Evolutionary conservation across 2,329 filamentous ascomycete genomes (phyloP).

Genomic region (Elsinoe batatas): DNA sequence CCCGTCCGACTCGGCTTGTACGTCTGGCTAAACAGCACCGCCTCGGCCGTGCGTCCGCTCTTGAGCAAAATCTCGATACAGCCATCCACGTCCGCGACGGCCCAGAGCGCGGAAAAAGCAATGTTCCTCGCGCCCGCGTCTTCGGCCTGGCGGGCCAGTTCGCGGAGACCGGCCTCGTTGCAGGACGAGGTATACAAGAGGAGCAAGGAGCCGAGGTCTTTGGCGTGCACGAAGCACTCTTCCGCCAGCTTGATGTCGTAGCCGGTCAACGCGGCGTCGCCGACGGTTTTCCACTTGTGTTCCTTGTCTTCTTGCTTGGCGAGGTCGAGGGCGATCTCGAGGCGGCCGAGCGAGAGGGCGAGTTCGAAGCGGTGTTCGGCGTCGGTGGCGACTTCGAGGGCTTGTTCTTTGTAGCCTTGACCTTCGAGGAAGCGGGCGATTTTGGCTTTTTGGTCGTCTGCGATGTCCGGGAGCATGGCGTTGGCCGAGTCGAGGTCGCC

Average conservation of each 20-base stretch:
- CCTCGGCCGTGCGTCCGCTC: slow-evolving; percentile 73
- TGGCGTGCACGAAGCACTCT: slow-evolving; percentile 85
- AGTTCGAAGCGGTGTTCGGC: slow-evolving; percentile 95
- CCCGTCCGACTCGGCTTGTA: slow-evolving; percentile 76
- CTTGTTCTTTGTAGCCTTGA: slow-evolving; percentile 92
- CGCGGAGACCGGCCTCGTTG: slow-evolving; percentile 62
- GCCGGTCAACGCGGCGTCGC: slow-evolving; percentile 73
- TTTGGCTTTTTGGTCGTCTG: slow-evolving; percentile 92
- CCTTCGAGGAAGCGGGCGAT: slow-evolving; percentile 95
- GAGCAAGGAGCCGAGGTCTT: slow-evolving; percentile 79
- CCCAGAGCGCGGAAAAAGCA: slow-evolving; percentile 83
- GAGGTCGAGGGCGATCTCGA: slow-evolving; percentile 76
- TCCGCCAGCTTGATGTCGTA: slow-evolving; percentile 86
- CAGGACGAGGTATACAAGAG: slow-evolving; percentile 81
- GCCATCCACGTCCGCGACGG: slow-evolving; percentile 68
- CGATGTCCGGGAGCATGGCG: slow-evolving; percentile 74
- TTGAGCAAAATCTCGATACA: slow-evolving; percentile 71
- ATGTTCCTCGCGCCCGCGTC: slow-evolving; percentile 79
- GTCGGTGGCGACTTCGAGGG: slow-evolving; percentile 87
- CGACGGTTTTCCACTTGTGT: slow-evolving; percentile 97
- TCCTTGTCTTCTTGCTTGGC: slow-evolving; percentile 77
- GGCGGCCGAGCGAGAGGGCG: slow-evolving; percentile 68
- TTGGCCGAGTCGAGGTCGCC: slow-evolving; percentile 87
- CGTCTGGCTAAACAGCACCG: slow-evolving; percentile 85
- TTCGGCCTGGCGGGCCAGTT: slow-evolving; percentile 64